Percentiles rank a stretch among this genome's conserved stretches.
phyloP scores from a whole-genome alignment of 164 flowering plant species.

The Macadamia tetraphylla region DNA sequence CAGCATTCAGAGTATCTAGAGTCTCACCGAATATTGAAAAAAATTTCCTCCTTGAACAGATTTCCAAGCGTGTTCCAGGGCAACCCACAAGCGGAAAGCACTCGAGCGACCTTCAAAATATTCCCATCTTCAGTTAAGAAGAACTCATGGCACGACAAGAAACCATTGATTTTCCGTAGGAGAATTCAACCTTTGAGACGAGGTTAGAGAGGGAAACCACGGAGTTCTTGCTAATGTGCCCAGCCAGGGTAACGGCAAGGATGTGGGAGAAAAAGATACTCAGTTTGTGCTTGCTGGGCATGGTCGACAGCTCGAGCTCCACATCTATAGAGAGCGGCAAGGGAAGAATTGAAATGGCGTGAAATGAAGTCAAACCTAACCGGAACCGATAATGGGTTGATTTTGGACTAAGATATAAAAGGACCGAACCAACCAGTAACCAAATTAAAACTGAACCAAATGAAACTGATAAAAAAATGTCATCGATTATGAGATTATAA shows the following conservation, averaged over 20 bases:
- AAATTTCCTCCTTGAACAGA: constrained; percentile 37
- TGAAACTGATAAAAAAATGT: too few relatives aligned
- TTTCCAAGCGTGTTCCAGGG: constrained; percentile 65
- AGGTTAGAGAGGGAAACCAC: constrained; percentile 25
- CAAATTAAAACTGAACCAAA: too few relatives aligned
- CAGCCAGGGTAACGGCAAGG: constrained; percentile 51
- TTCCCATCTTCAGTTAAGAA: constrained; percentile 38
- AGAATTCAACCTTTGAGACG: constrained; percentile 41
- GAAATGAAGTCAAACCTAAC: neutral
- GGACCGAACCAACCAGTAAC: too few relatives aligned
- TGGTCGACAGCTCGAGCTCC: constrained; percentile 27
- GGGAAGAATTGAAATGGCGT: constrained; percentile 24
- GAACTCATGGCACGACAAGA: constrained; percentile 39
- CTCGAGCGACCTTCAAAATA: constrained; percentile 31
- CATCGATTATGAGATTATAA: too few relatives aligned
- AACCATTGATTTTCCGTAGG: constrained; percentile 36
- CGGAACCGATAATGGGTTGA: too few relatives aligned
- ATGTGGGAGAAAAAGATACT: constrained; percentile 58
- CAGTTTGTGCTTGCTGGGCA: constrained; percentile 53
- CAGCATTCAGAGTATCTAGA: constrained; percentile 17
- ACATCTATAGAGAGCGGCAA: constrained; percentile 15
- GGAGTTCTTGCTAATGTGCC: constrained; percentile 29
- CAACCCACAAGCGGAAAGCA: constrained; percentile 44
- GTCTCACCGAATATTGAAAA: constrained; percentile 32
- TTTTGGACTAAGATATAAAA: too few relatives aligned